Evolutionary conservation across 2,329 filamentous ascomycete genomes (phyloP), one percentile per base, ranked within the genome.

Genomic region (Lasiodiplodia sp.): DNA sequence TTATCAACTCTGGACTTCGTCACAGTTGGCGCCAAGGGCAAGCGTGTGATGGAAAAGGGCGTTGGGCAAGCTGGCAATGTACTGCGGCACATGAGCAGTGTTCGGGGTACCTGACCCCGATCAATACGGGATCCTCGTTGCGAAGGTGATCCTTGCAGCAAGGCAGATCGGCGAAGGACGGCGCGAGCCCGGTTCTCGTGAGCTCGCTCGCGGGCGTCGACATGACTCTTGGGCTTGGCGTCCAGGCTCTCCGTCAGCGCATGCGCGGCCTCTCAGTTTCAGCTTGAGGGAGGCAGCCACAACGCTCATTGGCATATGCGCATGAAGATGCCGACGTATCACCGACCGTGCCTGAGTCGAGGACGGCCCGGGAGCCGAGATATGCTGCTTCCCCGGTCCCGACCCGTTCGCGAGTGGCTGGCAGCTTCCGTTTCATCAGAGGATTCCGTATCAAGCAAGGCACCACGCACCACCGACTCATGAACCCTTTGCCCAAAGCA

Each of bases 91-190:
- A 31, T 28, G 52, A 31, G 21, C 37, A 28, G 55, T 37, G 55
- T n/a, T 57, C 55, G 55, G 55, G 55, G 40, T 16, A 60, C 44
- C 56, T 44, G 28, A 60, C 37, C 37, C 21, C 37, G 37, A 60
- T 62, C 57, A 25, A 40, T 49, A 49, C 23, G 25, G 40, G n/a
- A 23, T 21, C 55, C 31, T 34, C 12, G n/a, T 40, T 44, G 12
- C 37, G 37, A 25, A 44, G 37, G 56, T 25, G 14, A 44, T 38
- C 56, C 56, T 23, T 60, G 56, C 56, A 37, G 56, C 2, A 25
- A 23, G 37, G 55, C 55, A 34, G 55, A 14, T 37, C 56, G 53
- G 53, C 53, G 53, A 3, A 38, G 55, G 55, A n/a, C 10, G 18
- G 11, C 55, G 12, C 28, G 18, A 28, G 38, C n/a, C 31, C 28